Evolutionary conservation across 1,284 basidiomycete species (phyloP).

Genomic region (Heliocybe sulcata): DNA sequence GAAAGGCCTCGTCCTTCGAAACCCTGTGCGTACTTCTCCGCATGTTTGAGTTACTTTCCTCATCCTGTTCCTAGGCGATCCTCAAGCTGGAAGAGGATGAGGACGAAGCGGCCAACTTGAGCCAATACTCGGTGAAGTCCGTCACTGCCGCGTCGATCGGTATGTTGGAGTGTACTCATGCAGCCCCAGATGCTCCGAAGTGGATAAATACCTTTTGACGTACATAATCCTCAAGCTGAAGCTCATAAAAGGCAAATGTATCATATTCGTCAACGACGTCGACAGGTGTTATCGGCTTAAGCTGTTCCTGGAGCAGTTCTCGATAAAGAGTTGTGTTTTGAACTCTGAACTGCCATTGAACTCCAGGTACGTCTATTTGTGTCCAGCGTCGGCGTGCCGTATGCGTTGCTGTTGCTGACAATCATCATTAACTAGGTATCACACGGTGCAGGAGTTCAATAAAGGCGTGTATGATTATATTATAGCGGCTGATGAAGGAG

Average conservation of each 20-base stretch:
- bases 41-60: background rate
- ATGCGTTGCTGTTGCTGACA: background rate
- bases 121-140: constrained; percentile 79
- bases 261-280: constrained; percentile 96
- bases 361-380: constrained; percentile 50
- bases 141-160: constrained; percentile 7
- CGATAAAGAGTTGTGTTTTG: constrained; percentile 92
- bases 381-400: too few species aligned
- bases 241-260: constrained; percentile 93
- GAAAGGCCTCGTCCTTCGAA: constrained; percentile 82
- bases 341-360: constrained; percentile 96
- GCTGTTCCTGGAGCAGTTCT: constrained; percentile 97
- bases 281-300: constrained; percentile 94
- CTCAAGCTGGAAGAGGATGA: constrained; percentile 82
- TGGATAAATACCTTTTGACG: constrained; percentile 92
- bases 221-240: constrained; percentile 95
- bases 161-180: background rate
- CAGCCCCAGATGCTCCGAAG: constrained; percentile 70
- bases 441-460: constrained; percentile 98
- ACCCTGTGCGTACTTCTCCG: constrained; percentile 57
- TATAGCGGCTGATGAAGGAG: constrained; percentile 92
- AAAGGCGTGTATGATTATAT: constrained; percentile 98
- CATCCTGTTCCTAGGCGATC: constrained; percentile 50
- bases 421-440: constrained; percentile 55
- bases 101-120: constrained; percentile 75